Evolutionary conservation across 2,329 filamentous ascomycete species (phyloP).

Genomic region (Remersonia thermophila): DNA sequence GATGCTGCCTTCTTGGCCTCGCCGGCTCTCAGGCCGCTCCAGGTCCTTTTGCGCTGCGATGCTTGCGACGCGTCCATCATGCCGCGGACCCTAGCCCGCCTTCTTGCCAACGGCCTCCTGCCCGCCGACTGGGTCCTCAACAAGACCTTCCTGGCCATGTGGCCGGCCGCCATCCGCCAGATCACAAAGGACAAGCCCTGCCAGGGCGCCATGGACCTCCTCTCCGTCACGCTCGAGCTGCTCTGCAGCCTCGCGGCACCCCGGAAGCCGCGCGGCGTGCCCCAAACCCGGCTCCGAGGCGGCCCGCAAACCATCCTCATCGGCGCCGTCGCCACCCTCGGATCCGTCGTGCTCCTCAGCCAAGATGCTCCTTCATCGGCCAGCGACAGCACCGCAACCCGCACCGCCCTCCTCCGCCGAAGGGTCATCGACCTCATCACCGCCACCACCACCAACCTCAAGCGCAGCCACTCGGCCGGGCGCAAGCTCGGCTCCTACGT

Average conservation of each 20-base stretch:
- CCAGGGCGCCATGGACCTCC: slow-evolving; percentile 26
- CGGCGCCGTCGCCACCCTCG: slow-evolving; percentile 29
- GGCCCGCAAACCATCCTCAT: slow-evolving; percentile 28
- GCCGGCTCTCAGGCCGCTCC: slow-evolving; percentile 23
- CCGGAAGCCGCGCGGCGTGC: slow-evolving; percentile 6
- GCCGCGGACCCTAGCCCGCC: slow-evolving; percentile 25
- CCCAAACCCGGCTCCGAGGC: slow-evolving; percentile 10
- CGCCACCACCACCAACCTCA: slow-evolving; percentile 18
- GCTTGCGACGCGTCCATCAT: slow-evolving; percentile 16
- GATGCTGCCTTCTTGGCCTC: slow-evolving; percentile 20
- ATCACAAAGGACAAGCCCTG: slow-evolving; percentile 22
- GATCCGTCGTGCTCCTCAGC: slow-evolving; percentile 24
- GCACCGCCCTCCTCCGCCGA: slow-evolving; percentile 4
- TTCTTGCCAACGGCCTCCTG: slow-evolving; percentile 25
- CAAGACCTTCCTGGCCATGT: slow-evolving; percentile 27
- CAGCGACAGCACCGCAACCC: neutral
- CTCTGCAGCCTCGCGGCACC: slow-evolving; percentile 16
- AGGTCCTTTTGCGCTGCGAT: slow-evolving; percentile 11
- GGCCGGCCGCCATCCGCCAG: slow-evolving; percentile 26
- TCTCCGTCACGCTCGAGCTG: slow-evolving; percentile 23
- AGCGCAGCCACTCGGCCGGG: slow-evolving; percentile 9
- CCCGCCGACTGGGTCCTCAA: slow-evolving; percentile 34
- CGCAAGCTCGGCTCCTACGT: slow-evolving; percentile 15
- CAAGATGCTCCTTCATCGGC: slow-evolving; percentile 6
- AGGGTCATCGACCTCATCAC: slow-evolving; percentile 20